Percentiles rank a stretch among this genome's conserved stretches.
phyloP scores from a whole-genome alignment of 129 eudicot species.

The Tanacetum coccineum region DNA sequence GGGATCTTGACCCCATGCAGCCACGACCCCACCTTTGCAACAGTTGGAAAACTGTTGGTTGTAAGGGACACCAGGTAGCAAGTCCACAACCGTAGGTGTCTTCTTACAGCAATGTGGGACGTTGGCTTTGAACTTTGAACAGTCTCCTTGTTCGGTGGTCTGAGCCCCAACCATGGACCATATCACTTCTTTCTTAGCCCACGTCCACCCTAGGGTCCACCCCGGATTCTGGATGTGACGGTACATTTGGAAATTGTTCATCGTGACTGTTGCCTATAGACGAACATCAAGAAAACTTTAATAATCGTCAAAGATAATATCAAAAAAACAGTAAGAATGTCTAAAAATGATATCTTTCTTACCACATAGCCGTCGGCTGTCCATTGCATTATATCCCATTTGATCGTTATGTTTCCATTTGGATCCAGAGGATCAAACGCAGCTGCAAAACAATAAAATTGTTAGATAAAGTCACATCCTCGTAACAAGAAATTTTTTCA shows the following conservation, averaged over 20 bases:
- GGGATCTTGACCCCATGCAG: slow-evolving; percentile 90
- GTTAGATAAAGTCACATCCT: not conserved
- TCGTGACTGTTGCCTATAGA: slow-evolving; percentile 60
- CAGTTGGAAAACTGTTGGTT: slow-evolving; percentile 82
- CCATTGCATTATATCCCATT: slow-evolving; percentile 88
- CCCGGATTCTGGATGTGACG: slow-evolving; percentile 85
- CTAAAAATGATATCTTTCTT: slow-evolving; percentile 5
- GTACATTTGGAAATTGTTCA: slow-evolving; percentile 90
- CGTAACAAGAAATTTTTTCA: not conserved
- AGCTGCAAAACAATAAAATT: slow-evolving; percentile 32
- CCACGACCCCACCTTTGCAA: slow-evolving; percentile 87
- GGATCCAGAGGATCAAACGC: slow-evolving; percentile 94
- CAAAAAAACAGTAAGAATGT: not conserved
- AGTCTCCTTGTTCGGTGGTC: slow-evolving; percentile 92
- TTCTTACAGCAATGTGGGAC: slow-evolving; percentile 93
- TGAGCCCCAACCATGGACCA: slow-evolving; percentile 93
- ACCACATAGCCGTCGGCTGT: slow-evolving; percentile 78
- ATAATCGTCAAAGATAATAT: not conserved
- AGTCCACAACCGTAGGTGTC: slow-evolving; percentile 71
- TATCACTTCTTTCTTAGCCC: slow-evolving; percentile 95
- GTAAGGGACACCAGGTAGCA: slow-evolving; percentile 85
- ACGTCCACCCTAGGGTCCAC: slow-evolving; percentile 97
- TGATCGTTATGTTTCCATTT: slow-evolving; percentile 73
- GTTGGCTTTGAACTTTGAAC: slow-evolving; percentile 91
- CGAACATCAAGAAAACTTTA: slow-evolving; percentile 1